Conservation (phyloP, 2,329 filamentous ascomycete species). For the Xylaria hypoxylon region DNA sequence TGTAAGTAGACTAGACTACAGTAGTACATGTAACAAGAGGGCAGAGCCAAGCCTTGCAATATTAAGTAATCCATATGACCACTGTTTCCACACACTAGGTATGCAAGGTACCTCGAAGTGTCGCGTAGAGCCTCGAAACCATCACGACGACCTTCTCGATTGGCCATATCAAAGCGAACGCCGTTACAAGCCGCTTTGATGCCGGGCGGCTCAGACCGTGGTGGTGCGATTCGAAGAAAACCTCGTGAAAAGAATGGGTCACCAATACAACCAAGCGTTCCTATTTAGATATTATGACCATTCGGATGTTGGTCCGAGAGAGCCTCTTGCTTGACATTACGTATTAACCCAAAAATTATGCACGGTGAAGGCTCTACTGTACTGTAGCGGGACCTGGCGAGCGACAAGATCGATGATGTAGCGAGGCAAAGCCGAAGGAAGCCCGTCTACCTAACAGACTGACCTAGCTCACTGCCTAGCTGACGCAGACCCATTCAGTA, state of each 20-base stretch:
- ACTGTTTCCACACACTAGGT: slow-evolving; percentile 12
- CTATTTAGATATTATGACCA: slow-evolving; percentile 19
- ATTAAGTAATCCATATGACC: slow-evolving; percentile 12
- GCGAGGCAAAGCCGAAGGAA: slow-evolving; percentile 35
- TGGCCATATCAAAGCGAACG: slow-evolving; percentile 10
- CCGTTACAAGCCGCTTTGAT: slow-evolving; percentile 31
- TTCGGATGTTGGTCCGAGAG: slow-evolving; percentile 27
- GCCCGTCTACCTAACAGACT: too few relatives aligned
- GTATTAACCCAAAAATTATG: slow-evolving; percentile 27
- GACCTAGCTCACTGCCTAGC: too few relatives aligned
- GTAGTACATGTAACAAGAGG: slow-evolving; percentile 8
- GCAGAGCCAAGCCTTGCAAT: slow-evolving; percentile 8
- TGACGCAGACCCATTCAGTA: too few relatives aligned
- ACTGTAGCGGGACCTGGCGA: slow-evolving; percentile 1
- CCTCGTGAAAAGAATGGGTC: slow-evolving; percentile 30
- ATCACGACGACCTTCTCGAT: slow-evolving; percentile 29
- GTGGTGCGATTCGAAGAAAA: slow-evolving; percentile 28
- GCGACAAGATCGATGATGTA: slow-evolving; percentile 17
- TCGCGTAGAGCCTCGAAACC: slow-evolving; percentile 20
- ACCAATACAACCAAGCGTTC: slow-evolving; percentile 19
- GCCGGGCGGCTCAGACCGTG: slow-evolving; percentile 26
- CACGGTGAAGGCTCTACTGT: slow-evolving; percentile 2
- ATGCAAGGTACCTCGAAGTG: slow-evolving; percentile 25
- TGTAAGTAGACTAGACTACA: too few relatives aligned
- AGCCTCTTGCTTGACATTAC: slow-evolving; percentile 33